Evolutionary conservation across 2,329 filamentous ascomycete genomes (phyloP), one percentile per base, ranked within the genome.

Genomic region (Phialemonium atrogriseum): DNA sequence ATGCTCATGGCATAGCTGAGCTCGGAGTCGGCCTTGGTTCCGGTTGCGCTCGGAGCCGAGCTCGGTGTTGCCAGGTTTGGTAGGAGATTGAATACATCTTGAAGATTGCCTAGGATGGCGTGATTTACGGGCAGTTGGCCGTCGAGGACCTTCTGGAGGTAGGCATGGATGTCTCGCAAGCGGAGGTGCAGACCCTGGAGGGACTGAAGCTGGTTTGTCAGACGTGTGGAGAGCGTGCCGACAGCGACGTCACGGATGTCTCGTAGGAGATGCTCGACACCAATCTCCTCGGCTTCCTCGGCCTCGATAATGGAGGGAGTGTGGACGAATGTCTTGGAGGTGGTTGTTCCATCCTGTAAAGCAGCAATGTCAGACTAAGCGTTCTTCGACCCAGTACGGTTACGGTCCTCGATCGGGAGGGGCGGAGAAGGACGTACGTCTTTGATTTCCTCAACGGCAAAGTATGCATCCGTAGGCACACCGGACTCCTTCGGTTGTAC

Each of bases 381-480:
- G n/a, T n/a, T n/a, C n/a, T n/a, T n/a, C n/a, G n/a, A n/a, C n/a
- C n/a, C n/a, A n/a, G n/a, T n/a, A n/a, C 17, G 20, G 17, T 7
- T n/a, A 10, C 20, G 24, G 13, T 14, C 7, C 23, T 10, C 14
- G 17, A 21, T 13, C 6, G 10, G 14, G 12, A 27, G 20, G 4
- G 24, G 32, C 32, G 27, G 16, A 26, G 10, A 10, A 24, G 8
- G 9, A 66, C 81, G 53, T 65, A 95, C 88, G 69, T 98, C 91
- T 67, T 96, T 96, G 65, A 98, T 98, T 69, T 98, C 91, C 54
- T 98, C 91, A 30, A 98, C 86, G 5, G 91, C 91, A 66, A 98
- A 98, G 68, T 98, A 98, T 28, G 91, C 91, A 64, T 98, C 91
- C 30, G 91, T 98, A 13, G 91, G 91, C 33, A 98, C 91, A 39